Conservation (phyloP, 2,329 filamentous ascomycete species). For the Nemania serpens region DNA sequence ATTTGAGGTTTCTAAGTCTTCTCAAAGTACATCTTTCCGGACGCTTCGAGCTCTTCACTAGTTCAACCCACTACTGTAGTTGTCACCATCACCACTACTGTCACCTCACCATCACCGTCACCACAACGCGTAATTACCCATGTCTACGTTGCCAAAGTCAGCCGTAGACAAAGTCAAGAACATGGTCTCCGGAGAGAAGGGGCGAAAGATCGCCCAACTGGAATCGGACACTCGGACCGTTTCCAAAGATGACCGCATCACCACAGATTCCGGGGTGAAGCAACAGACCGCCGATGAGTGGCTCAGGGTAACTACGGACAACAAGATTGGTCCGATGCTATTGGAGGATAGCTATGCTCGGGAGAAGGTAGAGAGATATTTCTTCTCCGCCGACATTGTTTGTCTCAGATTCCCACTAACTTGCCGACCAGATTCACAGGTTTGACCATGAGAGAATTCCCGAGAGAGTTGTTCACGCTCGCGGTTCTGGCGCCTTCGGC, state of each 20-base stretch:
- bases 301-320: constrained; percentile 66
- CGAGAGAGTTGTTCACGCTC: constrained; percentile 70
- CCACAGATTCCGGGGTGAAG: constrained; percentile 78
- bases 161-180: constrained; percentile 45
- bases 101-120: too few species aligned
- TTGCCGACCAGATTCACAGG: constrained; percentile 62
- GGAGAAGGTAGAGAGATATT: constrained; percentile 61
- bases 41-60: too few species aligned
- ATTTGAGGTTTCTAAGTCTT: too few species aligned
- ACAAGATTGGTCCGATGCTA: constrained; percentile 68
- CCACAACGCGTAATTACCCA: not conserved
- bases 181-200: constrained; percentile 48
- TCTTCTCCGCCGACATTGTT: too few species aligned
- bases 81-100: too few species aligned
- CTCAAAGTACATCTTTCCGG: too few species aligned
- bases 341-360: constrained; percentile 75
- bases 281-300: constrained; percentile 77
- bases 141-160: constrained; percentile 11
- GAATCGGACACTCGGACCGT: constrained; percentile 62
- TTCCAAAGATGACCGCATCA: constrained; percentile 63
- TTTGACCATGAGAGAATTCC: constrained; percentile 74
- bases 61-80: too few species aligned
- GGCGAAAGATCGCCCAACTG: constrained; percentile 66
- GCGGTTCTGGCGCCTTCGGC: constrained; percentile 71
- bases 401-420: not conserved